Conservation (phyloP, 129 eudicot species). For the Saussurea involucrata region DNA sequence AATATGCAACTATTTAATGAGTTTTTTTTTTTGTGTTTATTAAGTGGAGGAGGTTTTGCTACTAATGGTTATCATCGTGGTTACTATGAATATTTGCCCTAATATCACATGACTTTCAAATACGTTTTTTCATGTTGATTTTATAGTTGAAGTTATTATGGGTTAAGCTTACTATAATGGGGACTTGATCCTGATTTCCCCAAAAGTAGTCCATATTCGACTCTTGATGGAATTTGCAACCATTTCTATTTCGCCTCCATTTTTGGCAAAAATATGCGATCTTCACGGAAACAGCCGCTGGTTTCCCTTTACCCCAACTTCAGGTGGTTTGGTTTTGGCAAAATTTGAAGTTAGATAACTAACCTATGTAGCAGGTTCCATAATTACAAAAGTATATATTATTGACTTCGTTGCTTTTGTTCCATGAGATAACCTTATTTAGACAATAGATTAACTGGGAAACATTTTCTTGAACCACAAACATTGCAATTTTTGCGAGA, state of each 20-base stretch:
- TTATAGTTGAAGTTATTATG: not conserved
- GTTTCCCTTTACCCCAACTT: not conserved
- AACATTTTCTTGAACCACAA: not conserved
- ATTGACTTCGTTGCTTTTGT: not conserved
- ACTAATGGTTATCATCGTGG: not conserved
- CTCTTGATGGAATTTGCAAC: not conserved
- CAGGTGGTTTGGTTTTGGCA: not conserved
- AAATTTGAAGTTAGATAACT: not conserved
- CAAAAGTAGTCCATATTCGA: constrained; percentile 22
- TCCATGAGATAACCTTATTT: not conserved
- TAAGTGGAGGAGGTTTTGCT: not conserved
- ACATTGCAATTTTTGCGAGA: not conserved
- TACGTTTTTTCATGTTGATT: constrained; percentile 9
- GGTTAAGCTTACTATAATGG: not conserved
- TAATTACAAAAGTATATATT: not conserved
- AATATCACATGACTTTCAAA: not conserved
- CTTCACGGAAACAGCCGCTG: not conserved
- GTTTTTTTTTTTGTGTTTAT: not conserved
- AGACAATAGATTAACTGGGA: not conserved
- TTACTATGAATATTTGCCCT: not conserved
- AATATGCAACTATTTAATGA: not conserved
- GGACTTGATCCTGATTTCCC: constrained; percentile 13
- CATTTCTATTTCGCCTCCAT: not conserved
- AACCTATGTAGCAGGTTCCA: too few species aligned
- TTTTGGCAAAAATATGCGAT: not conserved